phyloP scores from a whole-genome alignment of 2,329 filamentous ascomycete species.

The Camillea tinctor region DNA sequence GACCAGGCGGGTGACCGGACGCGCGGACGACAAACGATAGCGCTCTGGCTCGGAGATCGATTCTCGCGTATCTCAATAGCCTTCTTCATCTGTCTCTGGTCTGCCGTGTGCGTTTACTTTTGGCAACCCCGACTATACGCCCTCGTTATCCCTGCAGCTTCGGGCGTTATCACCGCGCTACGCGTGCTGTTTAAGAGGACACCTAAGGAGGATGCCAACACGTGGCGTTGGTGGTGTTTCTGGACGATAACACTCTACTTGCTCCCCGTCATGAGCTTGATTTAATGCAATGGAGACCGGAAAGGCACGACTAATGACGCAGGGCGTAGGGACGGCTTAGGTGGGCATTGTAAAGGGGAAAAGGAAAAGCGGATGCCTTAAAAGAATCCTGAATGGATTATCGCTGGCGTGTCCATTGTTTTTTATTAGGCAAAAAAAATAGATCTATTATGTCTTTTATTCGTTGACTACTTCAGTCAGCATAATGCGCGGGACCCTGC shows the following conservation, averaged over 20 bases:
- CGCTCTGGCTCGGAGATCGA: conserved; percentile 16
- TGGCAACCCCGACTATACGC: conserved; percentile 3
- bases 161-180: conserved; percentile 12
- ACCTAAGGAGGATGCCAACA: conserved; percentile 14
- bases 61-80: neutral
- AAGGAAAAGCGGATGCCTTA: neutral
- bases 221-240: conserved; percentile 19
- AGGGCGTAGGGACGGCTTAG: no score
- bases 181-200: conserved; percentile 11
- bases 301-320: neutral
- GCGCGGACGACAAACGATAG: conserved; percentile 15
- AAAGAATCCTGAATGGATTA: no score
- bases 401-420: no score
- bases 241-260: conserved; percentile 21
- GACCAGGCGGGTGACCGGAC: conserved; percentile 20
- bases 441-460: no score
- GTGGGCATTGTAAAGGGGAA: neutral
- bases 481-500: no score
- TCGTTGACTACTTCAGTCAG: no score
- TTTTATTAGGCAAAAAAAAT: no score
- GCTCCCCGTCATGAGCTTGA: conserved; percentile 13
- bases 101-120: neutral
- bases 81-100: neutral
- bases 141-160: conserved; percentile 6
- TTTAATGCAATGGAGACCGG: neutral